Percentiles rank a stretch among this genome's conserved stretches.
Evolutionary conservation across 2,329 filamentous ascomycete species (phyloP).

Genomic region (Cladosporium phlei): DNA sequence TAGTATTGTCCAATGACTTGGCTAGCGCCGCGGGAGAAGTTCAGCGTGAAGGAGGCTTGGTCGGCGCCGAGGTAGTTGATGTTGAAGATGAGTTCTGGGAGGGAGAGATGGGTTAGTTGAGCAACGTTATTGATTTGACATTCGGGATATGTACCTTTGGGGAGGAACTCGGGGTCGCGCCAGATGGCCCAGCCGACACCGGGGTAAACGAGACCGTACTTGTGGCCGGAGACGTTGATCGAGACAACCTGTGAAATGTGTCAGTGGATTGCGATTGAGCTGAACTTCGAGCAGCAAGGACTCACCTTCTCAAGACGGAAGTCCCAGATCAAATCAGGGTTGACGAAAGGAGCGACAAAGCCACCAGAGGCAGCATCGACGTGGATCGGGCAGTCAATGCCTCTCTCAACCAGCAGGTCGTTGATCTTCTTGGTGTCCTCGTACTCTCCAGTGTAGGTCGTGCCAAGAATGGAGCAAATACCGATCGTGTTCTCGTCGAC

Average conservation of each 20-base stretch:
- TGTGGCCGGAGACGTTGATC: conserved; percentile 93
- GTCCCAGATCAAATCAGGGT: conserved; percentile 81
- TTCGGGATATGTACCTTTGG: conserved; percentile 45
- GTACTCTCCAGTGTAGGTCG: conserved; percentile 93
- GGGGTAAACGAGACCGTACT: conserved; percentile 75
- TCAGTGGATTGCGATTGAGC: not conserved
- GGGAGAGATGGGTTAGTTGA: not conserved
- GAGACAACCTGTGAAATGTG: conserved; percentile 61
- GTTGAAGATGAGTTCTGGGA: conserved; percentile 83
- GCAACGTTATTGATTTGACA: no score
- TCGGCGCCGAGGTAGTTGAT: conserved; percentile 98
- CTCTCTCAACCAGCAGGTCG: conserved; percentile 70
- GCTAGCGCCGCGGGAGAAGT: conserved; percentile 92
- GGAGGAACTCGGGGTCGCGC: conserved; percentile 76
- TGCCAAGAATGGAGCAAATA: conserved; percentile 85
- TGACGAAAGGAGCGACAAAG: conserved; percentile 88
- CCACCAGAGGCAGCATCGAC: conserved; percentile 90
- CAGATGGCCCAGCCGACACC: conserved; percentile 93
- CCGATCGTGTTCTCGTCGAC: conserved; percentile 75
- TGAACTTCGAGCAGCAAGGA: not conserved
- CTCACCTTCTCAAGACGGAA: conserved; percentile 69
- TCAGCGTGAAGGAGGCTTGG: conserved; percentile 91
- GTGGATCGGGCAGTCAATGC: conserved; percentile 80
- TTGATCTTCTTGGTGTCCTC: conserved; percentile 92
- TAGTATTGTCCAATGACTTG: conserved; percentile 98